These are phyloP conservation scores for Parasitella parasitica DNA, from an alignment of 371 early-diverging fungal species.

Conservation along the genomic window DNA sequence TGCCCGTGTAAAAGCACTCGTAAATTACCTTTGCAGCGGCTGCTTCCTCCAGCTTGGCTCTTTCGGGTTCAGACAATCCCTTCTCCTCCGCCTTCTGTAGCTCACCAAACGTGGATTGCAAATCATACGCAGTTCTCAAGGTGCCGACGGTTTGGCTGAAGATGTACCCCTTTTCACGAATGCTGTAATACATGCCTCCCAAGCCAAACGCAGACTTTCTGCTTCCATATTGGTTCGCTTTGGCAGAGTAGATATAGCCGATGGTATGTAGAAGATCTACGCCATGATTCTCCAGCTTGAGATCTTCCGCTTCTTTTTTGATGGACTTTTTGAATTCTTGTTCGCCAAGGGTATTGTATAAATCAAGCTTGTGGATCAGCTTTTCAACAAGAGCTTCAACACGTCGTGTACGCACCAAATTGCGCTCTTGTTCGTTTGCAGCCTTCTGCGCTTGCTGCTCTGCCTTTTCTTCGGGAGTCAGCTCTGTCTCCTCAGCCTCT, in stretches of 20 bases:
- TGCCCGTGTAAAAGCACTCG: not conserved
- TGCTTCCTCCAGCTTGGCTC: constrained; percentile 65
- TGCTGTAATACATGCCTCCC: constrained; percentile 64
- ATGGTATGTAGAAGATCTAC: constrained; percentile 90
- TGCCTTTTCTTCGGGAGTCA: constrained; percentile 63
- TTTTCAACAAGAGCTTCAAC: constrained; percentile 72
- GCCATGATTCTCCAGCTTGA: constrained; percentile 89
- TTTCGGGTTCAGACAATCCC: constrained; percentile 61
- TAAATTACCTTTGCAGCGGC: constrained; percentile 67
- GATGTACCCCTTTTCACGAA: constrained; percentile 81
- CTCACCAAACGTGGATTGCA: constrained; percentile 84
- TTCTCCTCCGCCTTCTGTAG: constrained; percentile 87
- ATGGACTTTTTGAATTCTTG: constrained; percentile 64
- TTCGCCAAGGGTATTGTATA: constrained; percentile 57
- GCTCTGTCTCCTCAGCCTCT: constrained; percentile 46
- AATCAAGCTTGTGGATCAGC: constrained; percentile 71
- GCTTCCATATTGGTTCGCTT: constrained; percentile 82
- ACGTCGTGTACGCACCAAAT: constrained; percentile 66
- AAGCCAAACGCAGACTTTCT: constrained; percentile 71
- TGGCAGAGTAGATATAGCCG: constrained; percentile 85
- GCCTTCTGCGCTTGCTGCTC: constrained; percentile 51
- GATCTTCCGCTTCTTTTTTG: constrained; percentile 79
- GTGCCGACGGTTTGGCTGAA: constrained; percentile 89
- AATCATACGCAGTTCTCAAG: constrained; percentile 84
- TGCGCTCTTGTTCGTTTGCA: constrained; percentile 41